Percentiles rank a stretch among this genome's conserved stretches.
These are phyloP conservation scores for Pichia californica DNA, from an alignment of 805 yeast genomes.

Conservation along the genomic window DNA sequence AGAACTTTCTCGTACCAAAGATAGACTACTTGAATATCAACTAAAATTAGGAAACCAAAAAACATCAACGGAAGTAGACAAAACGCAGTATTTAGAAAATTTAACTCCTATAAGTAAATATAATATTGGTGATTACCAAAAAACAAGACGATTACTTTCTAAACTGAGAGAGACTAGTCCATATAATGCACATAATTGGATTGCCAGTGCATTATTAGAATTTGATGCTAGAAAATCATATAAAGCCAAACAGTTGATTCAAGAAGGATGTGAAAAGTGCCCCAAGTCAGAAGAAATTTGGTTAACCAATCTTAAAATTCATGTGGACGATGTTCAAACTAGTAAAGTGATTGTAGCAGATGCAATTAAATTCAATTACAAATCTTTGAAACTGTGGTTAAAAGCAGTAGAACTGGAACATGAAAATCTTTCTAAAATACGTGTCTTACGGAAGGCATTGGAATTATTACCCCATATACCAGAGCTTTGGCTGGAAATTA, in stretches of 20 bases:
- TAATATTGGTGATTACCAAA: conserved; percentile 49
- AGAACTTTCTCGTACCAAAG: conserved; percentile 27
- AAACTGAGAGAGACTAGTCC: conserved; percentile 73
- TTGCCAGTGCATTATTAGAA: conserved; percentile 78
- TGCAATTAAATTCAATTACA: conserved; percentile 52
- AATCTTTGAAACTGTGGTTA: conserved; percentile 64
- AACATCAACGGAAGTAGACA: conserved; percentile 23
- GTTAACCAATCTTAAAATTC: conserved; percentile 71
- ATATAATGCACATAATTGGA: conserved; percentile 70
- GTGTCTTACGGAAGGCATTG: conserved; percentile 64
- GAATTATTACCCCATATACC: conserved; percentile 53
- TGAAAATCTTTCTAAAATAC: conserved; percentile 44
- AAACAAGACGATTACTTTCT: conserved; percentile 53
- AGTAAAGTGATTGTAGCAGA: conserved; percentile 58
- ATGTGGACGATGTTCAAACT: conserved; percentile 36
- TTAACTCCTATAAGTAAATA: conserved; percentile 25
- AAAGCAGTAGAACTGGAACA: conserved; percentile 62
- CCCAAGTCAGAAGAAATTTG: conserved; percentile 69
- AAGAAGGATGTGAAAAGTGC: conserved; percentile 68
- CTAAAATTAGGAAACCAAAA: background rate
- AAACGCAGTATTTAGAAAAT: conserved; percentile 37
- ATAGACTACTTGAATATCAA: conserved; percentile 9
- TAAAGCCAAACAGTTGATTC: conserved; percentile 54
- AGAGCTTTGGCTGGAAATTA: conserved; percentile 62
- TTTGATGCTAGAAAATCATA: conserved; percentile 49